A percentile compares a stretch with the other conserved stretches of the same genome.
Conservation (phyloP, 495 filamentous ascomycete species). For the Jackrogersella multiformis region DNA sequence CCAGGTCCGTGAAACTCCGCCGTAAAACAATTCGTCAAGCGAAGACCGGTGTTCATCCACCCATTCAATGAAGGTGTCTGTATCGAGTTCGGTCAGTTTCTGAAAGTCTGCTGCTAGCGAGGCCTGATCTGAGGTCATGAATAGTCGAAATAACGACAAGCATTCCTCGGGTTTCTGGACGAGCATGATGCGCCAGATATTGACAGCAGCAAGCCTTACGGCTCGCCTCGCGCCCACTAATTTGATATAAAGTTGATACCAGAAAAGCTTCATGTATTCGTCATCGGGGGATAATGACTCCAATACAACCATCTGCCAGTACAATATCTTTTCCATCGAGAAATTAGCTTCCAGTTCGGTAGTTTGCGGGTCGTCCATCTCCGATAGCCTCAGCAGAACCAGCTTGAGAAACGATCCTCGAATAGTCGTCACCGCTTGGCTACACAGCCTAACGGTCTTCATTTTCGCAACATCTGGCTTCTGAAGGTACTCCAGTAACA, state of each 20-base stretch:
- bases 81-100: conserved; percentile 85
- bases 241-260: conserved; percentile 88
- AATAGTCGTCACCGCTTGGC: conserved; percentile 77
- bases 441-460: conserved; percentile 90
- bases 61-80: conserved; percentile 85
- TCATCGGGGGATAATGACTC: conserved; percentile 76
- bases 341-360: conserved; percentile 66
- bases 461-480: conserved; percentile 79
- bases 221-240: conserved; percentile 69
- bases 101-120: conserved; percentile 80
- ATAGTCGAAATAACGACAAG: conserved; percentile 72
- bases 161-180: conserved; percentile 94
- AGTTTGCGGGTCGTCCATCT: conserved; percentile 72
- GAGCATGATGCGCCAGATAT: conserved; percentile 87
- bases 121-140: conserved; percentile 71
- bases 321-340: conserved; percentile 84
- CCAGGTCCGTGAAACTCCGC: conserved; percentile 80
- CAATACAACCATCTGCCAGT: conserved; percentile 95
- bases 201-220: conserved; percentile 80
- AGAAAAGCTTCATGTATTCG: conserved; percentile 80
- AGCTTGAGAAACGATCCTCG: conserved; percentile 78
- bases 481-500: conserved; percentile 86
- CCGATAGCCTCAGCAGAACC: conserved; percentile 81
- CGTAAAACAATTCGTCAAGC: conserved; percentile 83
- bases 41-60: conserved; percentile 83